phyloP scores from a whole-genome alignment of 331 rosid species.

The Saraca asoca region DNA sequence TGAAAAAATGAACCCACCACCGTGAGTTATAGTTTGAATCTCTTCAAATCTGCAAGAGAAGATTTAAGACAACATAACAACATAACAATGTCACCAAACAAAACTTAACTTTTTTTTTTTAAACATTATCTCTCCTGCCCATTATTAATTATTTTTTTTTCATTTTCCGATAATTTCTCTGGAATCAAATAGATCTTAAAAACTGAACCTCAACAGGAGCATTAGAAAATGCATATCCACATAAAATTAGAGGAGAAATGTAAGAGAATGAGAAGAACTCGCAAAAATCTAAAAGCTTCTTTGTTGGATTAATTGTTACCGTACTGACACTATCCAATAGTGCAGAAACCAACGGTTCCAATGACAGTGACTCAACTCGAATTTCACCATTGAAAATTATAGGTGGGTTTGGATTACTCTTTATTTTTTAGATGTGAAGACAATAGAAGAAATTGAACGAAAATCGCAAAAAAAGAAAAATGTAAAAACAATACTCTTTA shows the following conservation, averaged over 20 bases:
- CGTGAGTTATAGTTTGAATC: no score
- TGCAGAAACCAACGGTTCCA: constrained; percentile 46
- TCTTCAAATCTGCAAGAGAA: constrained; percentile 57
- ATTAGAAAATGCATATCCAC: constrained; percentile 45
- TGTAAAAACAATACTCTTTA: no score
- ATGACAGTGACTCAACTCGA: constrained; percentile 41
- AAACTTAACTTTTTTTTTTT: background rate
- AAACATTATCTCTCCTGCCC: background rate
- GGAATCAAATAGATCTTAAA: constrained; percentile 8
- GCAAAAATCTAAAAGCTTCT: constrained; percentile 85
- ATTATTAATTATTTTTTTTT: no score
- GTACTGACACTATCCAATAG: constrained; percentile 73
- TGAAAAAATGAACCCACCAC: no score
- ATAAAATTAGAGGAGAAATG: constrained; percentile 66
- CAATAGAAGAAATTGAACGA: no score
- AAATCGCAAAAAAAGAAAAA: no score
- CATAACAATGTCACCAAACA: constrained; percentile 3
- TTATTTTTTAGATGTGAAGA: no score
- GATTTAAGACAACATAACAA: background rate
- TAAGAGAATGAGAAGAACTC: constrained; percentile 84
- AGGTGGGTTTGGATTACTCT: constrained; percentile 45
- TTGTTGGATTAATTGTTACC: constrained; percentile 89
- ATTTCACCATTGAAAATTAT: constrained; percentile 46
- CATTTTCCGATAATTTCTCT: no score
- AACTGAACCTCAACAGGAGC: background rate